phyloP scores from a whole-genome alignment of 805 yeast species.

The Candida loeiensis region DNA sequence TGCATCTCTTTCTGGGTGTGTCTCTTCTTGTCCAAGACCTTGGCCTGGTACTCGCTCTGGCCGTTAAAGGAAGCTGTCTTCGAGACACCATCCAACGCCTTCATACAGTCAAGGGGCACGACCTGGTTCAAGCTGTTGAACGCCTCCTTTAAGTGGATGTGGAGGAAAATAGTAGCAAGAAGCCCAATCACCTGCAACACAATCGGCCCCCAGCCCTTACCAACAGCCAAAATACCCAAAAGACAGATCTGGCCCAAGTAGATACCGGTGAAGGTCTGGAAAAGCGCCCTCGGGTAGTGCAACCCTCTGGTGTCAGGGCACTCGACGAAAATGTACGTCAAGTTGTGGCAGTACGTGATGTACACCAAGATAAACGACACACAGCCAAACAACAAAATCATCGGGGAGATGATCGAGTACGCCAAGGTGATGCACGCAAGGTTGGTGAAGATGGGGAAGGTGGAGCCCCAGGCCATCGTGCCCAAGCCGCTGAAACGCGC shows the following conservation, averaged over 20 bases:
- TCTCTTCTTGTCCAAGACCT: slow-evolving; percentile 24
- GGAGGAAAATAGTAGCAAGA: slow-evolving; percentile 64
- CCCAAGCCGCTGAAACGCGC: slow-evolving; percentile 53
- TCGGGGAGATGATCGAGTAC: slow-evolving; percentile 74
- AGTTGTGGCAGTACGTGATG: slow-evolving; percentile 74
- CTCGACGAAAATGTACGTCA: slow-evolving; percentile 66
- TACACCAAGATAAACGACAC: slow-evolving; percentile 69
- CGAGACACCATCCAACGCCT: slow-evolving; percentile 67
- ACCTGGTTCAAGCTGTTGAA: slow-evolving; percentile 57
- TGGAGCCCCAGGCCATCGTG: slow-evolving; percentile 65
- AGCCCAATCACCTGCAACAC: slow-evolving; percentile 68
- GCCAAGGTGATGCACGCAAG: slow-evolving; percentile 67
- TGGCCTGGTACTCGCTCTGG: slow-evolving; percentile 29
- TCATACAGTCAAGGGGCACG: slow-evolving; percentile 72
- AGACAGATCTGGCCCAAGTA: slow-evolving; percentile 85
- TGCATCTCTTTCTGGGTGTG: not conserved
- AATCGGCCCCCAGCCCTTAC: slow-evolving; percentile 94
- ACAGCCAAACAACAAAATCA: slow-evolving; percentile 71
- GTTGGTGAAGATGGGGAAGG: slow-evolving; percentile 71
- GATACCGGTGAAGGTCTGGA: slow-evolving; percentile 84
- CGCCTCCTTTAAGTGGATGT: slow-evolving; percentile 59
- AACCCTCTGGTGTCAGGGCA: slow-evolving; percentile 74
- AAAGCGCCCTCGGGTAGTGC: slow-evolving; percentile 83
- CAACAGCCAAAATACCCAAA: slow-evolving; percentile 81
- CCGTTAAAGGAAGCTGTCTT: slow-evolving; percentile 55